A percentile compares a stretch with the other conserved stretches of the same genome.
Conservation (phyloP, 768 basidiomycete genomes). For the Daedaleopsis nitida region DNA sequence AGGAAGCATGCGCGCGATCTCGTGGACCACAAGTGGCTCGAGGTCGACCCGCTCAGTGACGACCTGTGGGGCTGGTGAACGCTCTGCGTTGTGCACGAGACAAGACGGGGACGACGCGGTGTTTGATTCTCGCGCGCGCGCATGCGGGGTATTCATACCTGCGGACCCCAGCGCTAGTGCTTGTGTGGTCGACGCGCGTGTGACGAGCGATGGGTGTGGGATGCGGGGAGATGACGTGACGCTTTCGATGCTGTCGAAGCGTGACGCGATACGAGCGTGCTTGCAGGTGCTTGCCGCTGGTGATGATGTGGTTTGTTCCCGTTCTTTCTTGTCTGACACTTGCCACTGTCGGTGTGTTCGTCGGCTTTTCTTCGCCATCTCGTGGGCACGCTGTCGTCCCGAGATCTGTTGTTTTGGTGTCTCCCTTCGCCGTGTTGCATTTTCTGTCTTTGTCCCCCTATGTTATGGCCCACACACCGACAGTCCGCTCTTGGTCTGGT, state of each 20-base stretch:
- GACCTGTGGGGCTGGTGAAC: conserved; percentile 23
- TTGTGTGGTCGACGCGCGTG: not conserved
- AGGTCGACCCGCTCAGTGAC: conserved; percentile 29
- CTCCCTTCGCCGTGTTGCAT: not conserved
- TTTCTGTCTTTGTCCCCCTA: conserved; percentile 1
- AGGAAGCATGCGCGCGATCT: conserved; percentile 75
- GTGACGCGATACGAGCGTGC: conserved; percentile 1
- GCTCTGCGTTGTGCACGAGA: not conserved
- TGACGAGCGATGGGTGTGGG: conserved; percentile 16
- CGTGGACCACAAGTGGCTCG: conserved; percentile 76
- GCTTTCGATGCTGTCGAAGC: not conserved
- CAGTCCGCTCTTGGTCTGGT: not conserved
- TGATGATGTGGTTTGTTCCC: not conserved
- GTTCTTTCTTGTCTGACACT: not conserved
- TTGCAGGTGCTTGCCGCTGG: not conserved
- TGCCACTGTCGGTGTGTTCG: not conserved
- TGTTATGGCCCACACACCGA: conserved; percentile 15
- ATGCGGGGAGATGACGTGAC: conserved; percentile 19
- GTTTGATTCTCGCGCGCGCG: not conserved
- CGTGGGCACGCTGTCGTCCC: too few relatives aligned
- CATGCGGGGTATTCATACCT: conserved; percentile 1
- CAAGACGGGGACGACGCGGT: not conserved
- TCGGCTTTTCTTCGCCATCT: conserved; percentile 12
- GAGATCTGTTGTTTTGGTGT: not conserved
- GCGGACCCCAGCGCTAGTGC: not conserved